Evolutionary conservation across 331 rosid genomes (phyloP).

Genomic region (Phaseolus coccineus): DNA sequence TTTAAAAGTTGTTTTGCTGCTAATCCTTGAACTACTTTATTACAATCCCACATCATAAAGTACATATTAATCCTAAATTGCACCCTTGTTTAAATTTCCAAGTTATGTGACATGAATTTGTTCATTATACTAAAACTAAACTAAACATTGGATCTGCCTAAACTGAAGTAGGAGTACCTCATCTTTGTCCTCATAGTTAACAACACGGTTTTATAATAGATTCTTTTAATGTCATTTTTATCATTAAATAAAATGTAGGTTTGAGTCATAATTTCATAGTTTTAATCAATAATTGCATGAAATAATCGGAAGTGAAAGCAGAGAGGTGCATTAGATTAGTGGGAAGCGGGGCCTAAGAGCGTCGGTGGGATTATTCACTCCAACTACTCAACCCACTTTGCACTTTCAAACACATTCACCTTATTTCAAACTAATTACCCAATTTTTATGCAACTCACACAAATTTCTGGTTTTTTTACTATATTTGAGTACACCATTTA

Average conservation of each 20-base stretch:
- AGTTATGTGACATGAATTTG: background rate
- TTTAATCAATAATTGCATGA: too few species aligned
- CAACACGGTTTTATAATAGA: too few species aligned
- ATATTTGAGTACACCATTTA: too few species aligned
- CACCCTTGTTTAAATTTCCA: background rate
- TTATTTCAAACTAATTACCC: too few species aligned
- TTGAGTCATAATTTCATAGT: too few species aligned
- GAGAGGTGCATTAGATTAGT: background rate
- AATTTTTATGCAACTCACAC: too few species aligned
- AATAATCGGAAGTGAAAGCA: too few species aligned
- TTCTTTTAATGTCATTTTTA: background rate
- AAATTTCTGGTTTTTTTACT: too few species aligned
- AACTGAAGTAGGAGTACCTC: too few species aligned
- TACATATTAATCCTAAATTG: background rate
- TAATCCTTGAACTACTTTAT: background rate
- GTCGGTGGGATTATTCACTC: slow-evolving; percentile 50
- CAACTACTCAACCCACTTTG: background rate
- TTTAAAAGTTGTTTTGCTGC: background rate
- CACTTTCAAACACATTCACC: too few species aligned
- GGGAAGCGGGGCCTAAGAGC: slow-evolving; percentile 35
- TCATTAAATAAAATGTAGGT: background rate
- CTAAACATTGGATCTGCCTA: too few species aligned
- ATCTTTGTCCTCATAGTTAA: too few species aligned
- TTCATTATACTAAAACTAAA: background rate
- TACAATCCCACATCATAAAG: background rate